Conservation (phyloP, 495 filamentous ascomycete species). For the Geopyxis carbonaria region DNA sequence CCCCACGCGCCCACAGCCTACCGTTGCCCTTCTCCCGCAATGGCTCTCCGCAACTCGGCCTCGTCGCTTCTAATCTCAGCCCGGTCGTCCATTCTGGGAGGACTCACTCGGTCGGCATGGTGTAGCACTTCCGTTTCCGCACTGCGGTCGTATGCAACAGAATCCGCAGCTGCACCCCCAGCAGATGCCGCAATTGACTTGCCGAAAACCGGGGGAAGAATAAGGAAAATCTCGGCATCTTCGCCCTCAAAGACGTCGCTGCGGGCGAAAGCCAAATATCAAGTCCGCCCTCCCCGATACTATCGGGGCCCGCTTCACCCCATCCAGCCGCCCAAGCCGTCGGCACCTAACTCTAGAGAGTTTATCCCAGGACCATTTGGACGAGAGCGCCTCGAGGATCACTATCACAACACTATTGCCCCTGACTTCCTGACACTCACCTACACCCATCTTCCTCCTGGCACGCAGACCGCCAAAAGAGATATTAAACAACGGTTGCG, state of each 20-base stretch:
- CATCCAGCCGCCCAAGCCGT: slow-evolving; percentile 64
- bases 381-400: slow-evolving; percentile 72
- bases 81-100: too few relatives aligned
- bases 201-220: too few relatives aligned
- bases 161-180: too few relatives aligned
- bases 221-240: slow-evolving; percentile 18
- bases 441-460: slow-evolving; percentile 64
- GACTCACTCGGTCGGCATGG: too few relatives aligned
- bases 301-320: slow-evolving; percentile 87
- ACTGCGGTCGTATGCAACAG: too few relatives aligned
- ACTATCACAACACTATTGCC: slow-evolving; percentile 67
- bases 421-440: slow-evolving; percentile 79
- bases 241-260: slow-evolving; percentile 9
- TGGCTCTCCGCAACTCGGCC: slow-evolving; percentile 1
- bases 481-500: slow-evolving; percentile 47
- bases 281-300: slow-evolving; percentile 82
- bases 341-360: slow-evolving; percentile 68
- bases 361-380: slow-evolving; percentile 91
- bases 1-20: too few relatives aligned
- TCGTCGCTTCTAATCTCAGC: neutral
- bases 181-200: too few relatives aligned
- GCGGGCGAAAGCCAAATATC: slow-evolving; percentile 35
- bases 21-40: too few relatives aligned
- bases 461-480: slow-evolving; percentile 42
- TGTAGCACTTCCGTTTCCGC: too few relatives aligned